Evolutionary conservation across 139 green algal species (phyloP).

Genomic region (Volvox reticuliferus): DNA sequence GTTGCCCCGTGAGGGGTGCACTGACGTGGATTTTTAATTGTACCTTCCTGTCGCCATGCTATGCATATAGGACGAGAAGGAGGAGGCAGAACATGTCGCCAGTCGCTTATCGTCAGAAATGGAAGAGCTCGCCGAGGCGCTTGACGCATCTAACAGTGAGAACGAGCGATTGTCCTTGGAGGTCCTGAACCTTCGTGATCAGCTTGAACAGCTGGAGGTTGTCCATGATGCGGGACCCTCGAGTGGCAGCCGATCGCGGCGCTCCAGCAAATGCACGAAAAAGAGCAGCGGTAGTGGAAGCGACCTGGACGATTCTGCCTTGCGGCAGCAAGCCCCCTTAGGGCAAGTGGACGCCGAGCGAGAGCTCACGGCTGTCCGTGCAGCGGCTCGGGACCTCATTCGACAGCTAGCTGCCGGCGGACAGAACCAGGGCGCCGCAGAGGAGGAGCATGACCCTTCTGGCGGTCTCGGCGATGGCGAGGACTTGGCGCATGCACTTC

Average conservation of each 20-base stretch:
- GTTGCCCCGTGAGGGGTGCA: no score
- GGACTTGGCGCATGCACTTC: conserved; percentile 4
- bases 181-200: not conserved
- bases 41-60: no score
- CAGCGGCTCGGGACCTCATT: not conserved
- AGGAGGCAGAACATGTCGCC: not conserved
- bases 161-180: conserved; percentile 40
- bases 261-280: not conserved
- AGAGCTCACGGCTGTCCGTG: conserved; percentile 3
- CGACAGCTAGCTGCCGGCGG: not conserved
- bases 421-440: not conserved
- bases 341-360: not conserved
- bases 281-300: not conserved
- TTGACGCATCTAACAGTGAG: conserved; percentile 14
- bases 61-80: conserved; percentile 17
- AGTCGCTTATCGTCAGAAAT: conserved; percentile 19
- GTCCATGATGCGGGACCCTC: not conserved
- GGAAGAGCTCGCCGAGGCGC: conserved; percentile 39
- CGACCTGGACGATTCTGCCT: not conserved
- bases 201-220: not conserved
- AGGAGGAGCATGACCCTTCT: not conserved
- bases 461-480: not conserved
- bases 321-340: not conserved
- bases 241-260: not conserved
- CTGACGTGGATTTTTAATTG: no score